Conservation (phyloP, 2,329 filamentous ascomycete species). For the Botrytis paeoniae region DNA sequence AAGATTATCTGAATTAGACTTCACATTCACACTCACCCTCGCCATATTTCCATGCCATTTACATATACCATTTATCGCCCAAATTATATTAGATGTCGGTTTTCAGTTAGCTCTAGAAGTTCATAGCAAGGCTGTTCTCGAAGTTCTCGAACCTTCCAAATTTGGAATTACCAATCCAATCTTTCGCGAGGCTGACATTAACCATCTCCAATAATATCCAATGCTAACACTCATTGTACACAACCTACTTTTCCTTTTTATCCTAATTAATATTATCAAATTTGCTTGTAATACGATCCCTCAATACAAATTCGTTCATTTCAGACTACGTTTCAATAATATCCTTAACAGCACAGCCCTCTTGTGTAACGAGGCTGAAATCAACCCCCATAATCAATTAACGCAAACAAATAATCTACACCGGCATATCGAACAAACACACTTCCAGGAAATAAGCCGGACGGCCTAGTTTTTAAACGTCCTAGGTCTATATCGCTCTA, state of each 20-base stretch:
- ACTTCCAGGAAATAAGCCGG: not conserved
- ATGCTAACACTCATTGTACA: not conserved
- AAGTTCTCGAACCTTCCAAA: slow-evolving; percentile 13
- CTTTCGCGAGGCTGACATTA: slow-evolving; percentile 1
- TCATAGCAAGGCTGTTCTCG: not conserved
- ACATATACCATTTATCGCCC: not conserved
- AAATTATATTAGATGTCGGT: not conserved
- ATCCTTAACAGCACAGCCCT: not conserved
- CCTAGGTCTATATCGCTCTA: not conserved
- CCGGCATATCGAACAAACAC: not conserved
- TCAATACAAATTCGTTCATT: not conserved
- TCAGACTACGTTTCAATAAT: not conserved
- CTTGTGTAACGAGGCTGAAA: slow-evolving; percentile 1
- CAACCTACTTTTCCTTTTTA: not conserved
- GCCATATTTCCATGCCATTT: not conserved
- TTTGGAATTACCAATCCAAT: slow-evolving; percentile 11
- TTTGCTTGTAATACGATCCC: not conserved
- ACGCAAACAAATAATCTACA: not conserved
- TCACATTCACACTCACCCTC: slow-evolving; percentile 1
- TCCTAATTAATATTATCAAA: not conserved
- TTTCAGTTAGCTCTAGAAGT: not conserved
- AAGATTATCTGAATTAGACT: slow-evolving; percentile 19
- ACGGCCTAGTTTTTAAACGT: not conserved
- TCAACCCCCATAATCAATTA: not conserved
- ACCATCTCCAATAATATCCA: not conserved